Conservation (phyloP, 768 basidiomycete genomes). For the Leccinellum luteum region DNA sequence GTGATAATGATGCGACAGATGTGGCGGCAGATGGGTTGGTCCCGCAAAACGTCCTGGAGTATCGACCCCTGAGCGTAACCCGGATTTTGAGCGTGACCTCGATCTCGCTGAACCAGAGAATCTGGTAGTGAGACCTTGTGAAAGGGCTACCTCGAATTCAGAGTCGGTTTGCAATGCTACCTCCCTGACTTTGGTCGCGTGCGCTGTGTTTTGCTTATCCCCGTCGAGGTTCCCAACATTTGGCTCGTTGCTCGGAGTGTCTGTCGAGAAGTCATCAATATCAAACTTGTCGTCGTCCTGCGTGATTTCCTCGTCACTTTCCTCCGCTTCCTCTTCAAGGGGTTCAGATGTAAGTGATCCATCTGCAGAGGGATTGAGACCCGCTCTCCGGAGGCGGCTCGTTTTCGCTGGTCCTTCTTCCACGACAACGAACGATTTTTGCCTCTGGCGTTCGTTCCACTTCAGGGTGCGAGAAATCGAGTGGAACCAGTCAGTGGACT, state of each 20-base stretch:
- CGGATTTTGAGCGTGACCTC: slow-evolving; percentile 36
- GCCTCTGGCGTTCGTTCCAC: slow-evolving; percentile 98
- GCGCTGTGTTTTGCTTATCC: slow-evolving; percentile 14
- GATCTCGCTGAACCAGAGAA: slow-evolving; percentile 24
- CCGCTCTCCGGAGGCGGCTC: slow-evolving; percentile 22
- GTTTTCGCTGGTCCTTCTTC: slow-evolving; percentile 73
- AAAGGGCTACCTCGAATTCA: slow-evolving; percentile 30
- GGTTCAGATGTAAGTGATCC: slow-evolving; percentile 16
- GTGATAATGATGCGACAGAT: slow-evolving; percentile 17
- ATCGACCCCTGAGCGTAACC: slow-evolving; percentile 56
- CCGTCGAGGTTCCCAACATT: slow-evolving; percentile 1
- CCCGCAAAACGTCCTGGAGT: slow-evolving; percentile 60
- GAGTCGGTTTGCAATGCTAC: slow-evolving; percentile 24
- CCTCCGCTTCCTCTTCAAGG: slow-evolving; percentile 44
- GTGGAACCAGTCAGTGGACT: slow-evolving; percentile 98
- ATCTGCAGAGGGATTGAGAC: slow-evolving; percentile 5
- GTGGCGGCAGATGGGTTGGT: slow-evolving; percentile 48
- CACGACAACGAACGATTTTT: slow-evolving; percentile 98
- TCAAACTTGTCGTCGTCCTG: slow-evolving; percentile 83
- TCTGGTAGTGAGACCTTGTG: slow-evolving; percentile 31
- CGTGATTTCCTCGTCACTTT: slow-evolving; percentile 38
- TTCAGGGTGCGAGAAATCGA: slow-evolving; percentile 94
- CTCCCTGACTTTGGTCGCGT: slow-evolving; percentile 32
- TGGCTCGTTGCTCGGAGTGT: slow-evolving; percentile 33
- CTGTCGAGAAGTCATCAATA: slow-evolving; percentile 85